These are phyloP conservation scores for Marasmius fiardii DNA, from an alignment of 1,284 basidiomycete genomes.

Conservation along the genomic window DNA sequence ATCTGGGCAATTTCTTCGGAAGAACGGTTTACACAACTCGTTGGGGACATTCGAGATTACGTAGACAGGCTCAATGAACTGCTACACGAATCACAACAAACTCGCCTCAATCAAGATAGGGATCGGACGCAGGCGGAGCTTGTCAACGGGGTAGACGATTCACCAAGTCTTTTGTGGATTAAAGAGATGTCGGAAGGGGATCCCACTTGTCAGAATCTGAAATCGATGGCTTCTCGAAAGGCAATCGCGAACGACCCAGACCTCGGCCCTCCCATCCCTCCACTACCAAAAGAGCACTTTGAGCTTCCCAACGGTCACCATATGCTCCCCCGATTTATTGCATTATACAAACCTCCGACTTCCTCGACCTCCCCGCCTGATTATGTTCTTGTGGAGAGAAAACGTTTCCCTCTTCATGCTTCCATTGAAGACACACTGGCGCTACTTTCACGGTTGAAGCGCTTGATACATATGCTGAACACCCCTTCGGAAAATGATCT, in stretches of 20 bases:
- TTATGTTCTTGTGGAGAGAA: slow-evolving; percentile 10
- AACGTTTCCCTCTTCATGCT: slow-evolving; percentile 3
- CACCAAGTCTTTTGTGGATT: slow-evolving; percentile 2
- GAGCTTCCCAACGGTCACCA: background rate
- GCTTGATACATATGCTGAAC: slow-evolving; percentile 7
- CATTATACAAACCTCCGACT: background rate
- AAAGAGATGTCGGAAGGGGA: background rate
- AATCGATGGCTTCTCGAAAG: slow-evolving; percentile 9
- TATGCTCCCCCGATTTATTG: slow-evolving; percentile 4
- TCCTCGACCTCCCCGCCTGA: background rate
- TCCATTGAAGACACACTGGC: background rate
- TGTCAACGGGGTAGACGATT: slow-evolving; percentile 2
- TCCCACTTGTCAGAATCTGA: slow-evolving; percentile 1
- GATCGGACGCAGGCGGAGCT: background rate
- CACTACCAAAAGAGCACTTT: slow-evolving; percentile 7
- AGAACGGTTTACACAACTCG: slow-evolving; percentile 4
- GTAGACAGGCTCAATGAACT: slow-evolving; percentile 9
- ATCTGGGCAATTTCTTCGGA: slow-evolving; percentile 11
- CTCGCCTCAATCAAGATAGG: background rate
- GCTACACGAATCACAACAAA: slow-evolving; percentile 7
- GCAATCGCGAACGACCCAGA: slow-evolving; percentile 2
- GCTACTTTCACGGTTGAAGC: slow-evolving; percentile 3
- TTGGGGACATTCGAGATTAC: slow-evolving; percentile 2
- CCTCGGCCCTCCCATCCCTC: background rate
- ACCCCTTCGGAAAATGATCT: background rate